phyloP scores from a whole-genome alignment of 352 stramenopile genomes.

The Globisporangium camurandrum region DNA sequence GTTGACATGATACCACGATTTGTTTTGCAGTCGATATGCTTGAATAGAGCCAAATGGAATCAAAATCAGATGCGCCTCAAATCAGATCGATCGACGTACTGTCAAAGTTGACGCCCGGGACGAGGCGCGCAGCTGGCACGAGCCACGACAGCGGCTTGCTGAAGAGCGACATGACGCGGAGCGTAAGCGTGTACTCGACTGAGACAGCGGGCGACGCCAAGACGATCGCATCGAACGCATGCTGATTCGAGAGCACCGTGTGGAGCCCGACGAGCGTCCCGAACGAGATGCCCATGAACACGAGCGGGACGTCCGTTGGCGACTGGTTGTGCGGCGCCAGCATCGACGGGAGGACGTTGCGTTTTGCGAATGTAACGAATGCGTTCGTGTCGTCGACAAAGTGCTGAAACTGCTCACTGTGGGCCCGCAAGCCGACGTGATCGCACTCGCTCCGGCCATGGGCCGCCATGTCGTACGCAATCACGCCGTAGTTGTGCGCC shows the following conservation, averaged over 20 bases:
- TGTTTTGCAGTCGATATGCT: too few relatives aligned
- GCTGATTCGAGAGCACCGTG: slow-evolving; percentile 35
- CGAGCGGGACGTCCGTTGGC: slow-evolving; percentile 16
- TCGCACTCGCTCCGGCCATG: slow-evolving; percentile 55
- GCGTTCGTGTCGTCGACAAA: slow-evolving; percentile 70
- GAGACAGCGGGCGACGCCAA: slow-evolving; percentile 51
- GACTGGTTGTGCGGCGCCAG: slow-evolving; percentile 12
- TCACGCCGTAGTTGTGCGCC: slow-evolving; percentile 33
- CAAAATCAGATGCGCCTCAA: not conserved
- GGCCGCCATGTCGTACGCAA: slow-evolving; percentile 55
- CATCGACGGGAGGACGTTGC: slow-evolving; percentile 25
- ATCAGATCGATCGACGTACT: slow-evolving; percentile 11
- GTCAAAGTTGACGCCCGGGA: slow-evolving; percentile 48
- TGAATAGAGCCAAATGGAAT: slow-evolving; percentile 9
- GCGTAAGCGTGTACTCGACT: slow-evolving; percentile 43
- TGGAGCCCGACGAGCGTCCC: slow-evolving; percentile 52
- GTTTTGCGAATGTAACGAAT: slow-evolving; percentile 38
- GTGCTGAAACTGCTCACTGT: slow-evolving; percentile 45
- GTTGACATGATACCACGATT: too few relatives aligned
- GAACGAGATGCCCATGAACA: slow-evolving; percentile 68
- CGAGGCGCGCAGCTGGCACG: slow-evolving; percentile 34
- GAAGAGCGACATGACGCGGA: slow-evolving; percentile 32
- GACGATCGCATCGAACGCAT: slow-evolving; percentile 39
- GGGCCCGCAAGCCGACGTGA: slow-evolving; percentile 20
- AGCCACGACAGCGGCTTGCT: slow-evolving; percentile 32